Evolutionary conservation across 176 grass and related monocot species (phyloP), one percentile per base, ranked within the genome.

Genomic region (Dendrocalamus sinicus): DNA sequence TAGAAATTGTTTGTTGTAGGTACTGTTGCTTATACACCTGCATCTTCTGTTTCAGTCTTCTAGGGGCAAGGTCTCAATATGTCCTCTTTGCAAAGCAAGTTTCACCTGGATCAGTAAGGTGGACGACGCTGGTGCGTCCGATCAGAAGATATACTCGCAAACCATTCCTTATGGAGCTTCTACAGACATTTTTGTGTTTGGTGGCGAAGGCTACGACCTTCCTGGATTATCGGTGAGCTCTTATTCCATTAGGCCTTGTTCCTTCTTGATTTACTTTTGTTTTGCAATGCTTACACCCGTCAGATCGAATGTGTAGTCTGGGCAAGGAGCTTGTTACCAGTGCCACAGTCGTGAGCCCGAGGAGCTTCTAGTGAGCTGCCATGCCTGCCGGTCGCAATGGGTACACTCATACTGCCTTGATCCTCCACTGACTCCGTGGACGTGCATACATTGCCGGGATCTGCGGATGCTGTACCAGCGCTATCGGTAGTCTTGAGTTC

Each of bases 101-200:
- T 95, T 95, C 75, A 72, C 63, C 80, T 89, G 82, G 85, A 98
- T 98, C 47, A 89, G 70, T 72, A 94, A 81, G 84, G 79, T 98
- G 60, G 96, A 92, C 7, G 85, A 91, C 75, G 94, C 89, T 11
- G 90, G 79, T 73, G 87, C 84, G 12, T 77, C 68, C 12, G 96
- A 95, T 83, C 96, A 98, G 75, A 98, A 98, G 75, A 95, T 98
- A 78, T 98, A 95, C 81, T 98, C 96, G 1, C 96, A 98, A 82
- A 92, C 88, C 5, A 87, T 98, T 76, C 91, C 93, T 67, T 86
- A 20, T 14, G 74, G 63, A 83, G 78, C 90, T 55, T 94, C 89
- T 67, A 71, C 67, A 0, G 58, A 79, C 52, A 87, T 84, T 28
- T 85, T 85, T 41, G 43, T 92, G 69, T 73, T 83, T 2, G 15